Percentiles rank a stretch among this genome's conserved stretches.
Conservation (phyloP, 2,329 filamentous ascomycete genomes). For the Lasiodiplodia gonubiensis region DNA sequence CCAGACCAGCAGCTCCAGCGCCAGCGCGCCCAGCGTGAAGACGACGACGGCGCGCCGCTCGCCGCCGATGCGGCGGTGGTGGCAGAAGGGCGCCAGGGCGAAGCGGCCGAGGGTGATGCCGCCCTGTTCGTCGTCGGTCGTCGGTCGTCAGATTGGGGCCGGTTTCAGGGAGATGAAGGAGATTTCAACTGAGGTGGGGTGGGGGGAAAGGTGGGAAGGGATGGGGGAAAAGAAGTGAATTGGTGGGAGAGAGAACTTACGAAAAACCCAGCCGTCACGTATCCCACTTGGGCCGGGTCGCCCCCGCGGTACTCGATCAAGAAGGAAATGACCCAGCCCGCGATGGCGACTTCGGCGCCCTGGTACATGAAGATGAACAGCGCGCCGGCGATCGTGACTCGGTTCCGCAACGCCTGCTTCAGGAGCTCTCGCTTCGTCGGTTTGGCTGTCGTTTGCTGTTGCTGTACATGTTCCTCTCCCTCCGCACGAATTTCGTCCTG, state of each 20-base stretch:
- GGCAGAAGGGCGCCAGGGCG: conserved; percentile 68
- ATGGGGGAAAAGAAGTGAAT: not conserved
- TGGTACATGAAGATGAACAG: conserved; percentile 87
- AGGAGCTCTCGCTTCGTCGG: conserved; percentile 55
- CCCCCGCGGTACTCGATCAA: conserved; percentile 75
- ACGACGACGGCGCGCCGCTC: conserved; percentile 68
- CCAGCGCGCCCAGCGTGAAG: conserved; percentile 65
- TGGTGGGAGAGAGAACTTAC: conserved; percentile 54
- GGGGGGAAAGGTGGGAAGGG: too few species aligned
- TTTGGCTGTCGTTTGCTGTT: conserved; percentile 1
- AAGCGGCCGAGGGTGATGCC: conserved; percentile 81
- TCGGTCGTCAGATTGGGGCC: not conserved
- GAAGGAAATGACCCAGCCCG: conserved; percentile 87
- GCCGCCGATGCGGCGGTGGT: conserved; percentile 67
- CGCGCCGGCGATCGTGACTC: conserved; percentile 73
- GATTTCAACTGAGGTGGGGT: too few species aligned
- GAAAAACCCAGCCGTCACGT: conserved; percentile 75
- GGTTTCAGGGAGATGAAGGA: not conserved
- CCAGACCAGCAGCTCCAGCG: conserved; percentile 81
- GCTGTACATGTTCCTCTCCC: conserved; percentile 52
- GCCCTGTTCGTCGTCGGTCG: too few species aligned
- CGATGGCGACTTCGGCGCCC: conserved; percentile 82
- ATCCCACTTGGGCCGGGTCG: conserved; percentile 73
- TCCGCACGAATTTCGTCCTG: not conserved
- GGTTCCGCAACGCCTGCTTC: conserved; percentile 58